Base-by-base conservation (phyloP, 169 alveolate genomes). In the Babesia bigemina region DNA sequence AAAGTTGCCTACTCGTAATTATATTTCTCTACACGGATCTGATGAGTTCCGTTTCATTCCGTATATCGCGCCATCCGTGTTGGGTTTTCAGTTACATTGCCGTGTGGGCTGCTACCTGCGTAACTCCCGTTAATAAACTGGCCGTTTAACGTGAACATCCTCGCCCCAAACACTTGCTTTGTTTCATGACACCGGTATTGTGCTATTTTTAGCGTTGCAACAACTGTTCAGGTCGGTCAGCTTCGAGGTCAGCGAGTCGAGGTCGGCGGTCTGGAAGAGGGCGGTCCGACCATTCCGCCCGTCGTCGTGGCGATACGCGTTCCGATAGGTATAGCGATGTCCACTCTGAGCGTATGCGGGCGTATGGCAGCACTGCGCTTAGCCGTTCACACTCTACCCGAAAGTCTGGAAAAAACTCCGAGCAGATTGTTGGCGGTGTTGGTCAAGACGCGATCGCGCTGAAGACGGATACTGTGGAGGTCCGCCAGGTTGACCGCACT, bases 301-400 rank as follows among this genome's bases (percentile, higher is more conserved):
- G 48, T 21, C 76, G 65, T 55, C 76, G 76, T 8, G 63, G 24
- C 44, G 45, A 42, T 42, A 12, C 12, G 53, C n/a, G 56, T 26
- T 9, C 26, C 28, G 55, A 67, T 52, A 67, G 76, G 65, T 67
- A 67, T 55, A 67, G 44, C 65, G 53, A 50, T 67, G 58, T 67
- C 26, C 76, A 67, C 33, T 67, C 63, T 29, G 53, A 67, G 39
- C 76, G 55, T 67, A n/a, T 2, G 10, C 55, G 76, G 76, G 56
- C 42, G 13, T 24, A 12, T 16, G 56, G 56, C 10, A 67, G 76
- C n/a, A 47, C 53, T 50, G 56, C 44, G 14, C 57, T 39, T 22
- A 67, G 76, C 39, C 66, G 76, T 67, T 67, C 76, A 7, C 67
- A n/a, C n/a, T 67, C 55, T 21, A 36, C 53, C 50, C 17, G 45